These are phyloP conservation scores for Diospyros lotus DNA, from an alignment of 148 eudicot species.

Conservation along the genomic window DNA sequence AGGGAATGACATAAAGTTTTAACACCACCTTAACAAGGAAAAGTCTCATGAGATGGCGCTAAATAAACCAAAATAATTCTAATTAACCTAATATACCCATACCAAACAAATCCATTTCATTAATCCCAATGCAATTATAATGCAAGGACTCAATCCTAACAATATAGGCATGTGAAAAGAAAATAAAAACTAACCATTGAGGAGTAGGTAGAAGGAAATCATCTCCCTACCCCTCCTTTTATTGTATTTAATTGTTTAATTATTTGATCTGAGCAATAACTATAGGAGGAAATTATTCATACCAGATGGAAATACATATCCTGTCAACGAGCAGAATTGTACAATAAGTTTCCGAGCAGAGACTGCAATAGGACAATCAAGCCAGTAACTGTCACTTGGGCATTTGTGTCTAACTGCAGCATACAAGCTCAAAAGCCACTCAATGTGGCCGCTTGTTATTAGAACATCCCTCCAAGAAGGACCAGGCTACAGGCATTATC, in stretches of 20 bases:
- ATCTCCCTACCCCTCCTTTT: too few relatives aligned
- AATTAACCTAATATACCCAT: background rate
- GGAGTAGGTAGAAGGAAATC: background rate
- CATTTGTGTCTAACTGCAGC: slow-evolving; percentile 80
- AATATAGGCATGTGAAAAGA: background rate
- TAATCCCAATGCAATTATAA: background rate
- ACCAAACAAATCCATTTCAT: background rate
- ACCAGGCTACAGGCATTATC: slow-evolving; percentile 66
- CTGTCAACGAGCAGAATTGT: slow-evolving; percentile 85
- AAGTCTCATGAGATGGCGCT: too few relatives aligned
- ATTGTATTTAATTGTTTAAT: too few relatives aligned
- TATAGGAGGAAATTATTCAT: slow-evolving; percentile 13
- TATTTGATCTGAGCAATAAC: too few relatives aligned
- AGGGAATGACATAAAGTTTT: too few relatives aligned
- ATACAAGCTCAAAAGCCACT: slow-evolving; percentile 80
- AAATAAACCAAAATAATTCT: background rate
- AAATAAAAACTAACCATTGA: slow-evolving; percentile 5
- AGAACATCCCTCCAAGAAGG: slow-evolving; percentile 77
- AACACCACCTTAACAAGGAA: too few relatives aligned
- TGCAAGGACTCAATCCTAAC: background rate
- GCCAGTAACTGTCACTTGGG: slow-evolving; percentile 72
- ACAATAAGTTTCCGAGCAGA: slow-evolving; percentile 87
- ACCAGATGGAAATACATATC: slow-evolving; percentile 79
- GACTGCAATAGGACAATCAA: slow-evolving; percentile 97
- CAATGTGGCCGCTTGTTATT: slow-evolving; percentile 74